Evolutionary conservation across 148 eudicot species (phyloP).

Genomic region (Cornus kousa): DNA sequence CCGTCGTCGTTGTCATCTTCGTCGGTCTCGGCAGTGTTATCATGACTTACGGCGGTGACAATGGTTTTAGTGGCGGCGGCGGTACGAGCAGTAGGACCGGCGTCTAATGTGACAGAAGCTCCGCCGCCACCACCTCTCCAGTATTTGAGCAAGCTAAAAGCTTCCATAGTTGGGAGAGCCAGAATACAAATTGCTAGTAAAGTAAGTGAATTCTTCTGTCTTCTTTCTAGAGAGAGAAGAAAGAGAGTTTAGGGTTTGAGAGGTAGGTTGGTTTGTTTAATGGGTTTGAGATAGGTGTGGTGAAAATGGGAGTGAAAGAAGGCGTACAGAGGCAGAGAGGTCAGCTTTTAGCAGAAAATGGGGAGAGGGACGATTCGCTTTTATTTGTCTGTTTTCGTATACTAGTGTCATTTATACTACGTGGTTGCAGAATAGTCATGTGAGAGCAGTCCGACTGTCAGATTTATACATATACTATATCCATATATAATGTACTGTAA

Average conservation of each 20-base stretch:
- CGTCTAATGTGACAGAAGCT: not conserved
- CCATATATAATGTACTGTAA: too few species aligned
- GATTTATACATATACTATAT: not conserved
- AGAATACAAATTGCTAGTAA: conserved; percentile 28
- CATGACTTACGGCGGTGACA: conserved; percentile 22
- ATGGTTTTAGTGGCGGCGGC: conserved; percentile 19
- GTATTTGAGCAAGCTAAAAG: conserved; percentile 77
- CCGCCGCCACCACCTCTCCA: conserved; percentile 46
- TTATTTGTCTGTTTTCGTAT: not conserved
- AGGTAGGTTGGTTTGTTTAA: not conserved
- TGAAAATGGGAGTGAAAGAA: not conserved
- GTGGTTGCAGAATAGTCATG: conserved; percentile 17
- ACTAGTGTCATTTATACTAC: not conserved
- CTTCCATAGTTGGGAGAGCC: conserved; percentile 89
- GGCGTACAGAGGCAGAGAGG: not conserved
- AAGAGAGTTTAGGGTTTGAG: not conserved
- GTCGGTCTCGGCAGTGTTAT: conserved; percentile 12
- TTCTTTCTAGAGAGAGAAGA: too few species aligned
- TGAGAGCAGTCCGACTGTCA: conserved; percentile 20
- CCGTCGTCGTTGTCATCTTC: conserved; percentile 55
- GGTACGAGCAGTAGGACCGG: conserved; percentile 8
- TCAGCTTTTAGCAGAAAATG: not conserved
- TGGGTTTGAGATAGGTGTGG: not conserved
- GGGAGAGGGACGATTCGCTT: not conserved
- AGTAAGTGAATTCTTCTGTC: too few species aligned